phyloP scores from a whole-genome alignment of 441 rosid genomes.

The Pelargonium myrrhifolium region DNA sequence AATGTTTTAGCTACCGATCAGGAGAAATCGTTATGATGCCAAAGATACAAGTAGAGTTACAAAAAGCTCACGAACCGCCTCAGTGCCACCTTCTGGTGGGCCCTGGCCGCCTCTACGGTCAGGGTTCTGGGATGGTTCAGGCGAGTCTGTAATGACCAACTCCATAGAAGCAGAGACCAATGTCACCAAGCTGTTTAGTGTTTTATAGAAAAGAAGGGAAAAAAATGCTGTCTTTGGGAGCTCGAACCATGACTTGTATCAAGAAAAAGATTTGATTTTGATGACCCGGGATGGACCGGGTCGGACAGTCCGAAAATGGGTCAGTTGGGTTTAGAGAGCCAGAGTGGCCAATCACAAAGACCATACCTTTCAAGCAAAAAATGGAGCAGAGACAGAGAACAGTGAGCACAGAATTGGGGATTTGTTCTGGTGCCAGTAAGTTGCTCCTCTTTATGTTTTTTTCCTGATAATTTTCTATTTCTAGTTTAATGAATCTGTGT shows the following conservation, averaged over 20 bases:
- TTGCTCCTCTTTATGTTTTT: not conserved
- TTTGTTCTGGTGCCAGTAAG: not conserved
- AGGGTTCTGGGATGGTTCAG: slow-evolving; percentile 1
- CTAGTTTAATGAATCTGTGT: not conserved
- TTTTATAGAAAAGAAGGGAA: too few species aligned
- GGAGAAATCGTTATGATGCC: not conserved
- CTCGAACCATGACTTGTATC: not conserved
- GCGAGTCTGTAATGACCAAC: not conserved
- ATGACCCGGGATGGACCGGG: not conserved
- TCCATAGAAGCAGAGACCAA: not conserved
- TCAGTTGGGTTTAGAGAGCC: not conserved
- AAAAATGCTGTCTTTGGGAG: not conserved
- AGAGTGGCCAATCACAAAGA: slow-evolving; percentile 3
- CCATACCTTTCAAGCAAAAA: slow-evolving; percentile 4
- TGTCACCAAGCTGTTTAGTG: too few species aligned
- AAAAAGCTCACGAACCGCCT: slow-evolving; percentile 51
- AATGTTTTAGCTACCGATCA: not conserved
- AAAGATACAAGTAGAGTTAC: not conserved
- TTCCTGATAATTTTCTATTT: not conserved
- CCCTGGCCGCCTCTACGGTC: slow-evolving; percentile 6
- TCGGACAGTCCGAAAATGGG: not conserved
- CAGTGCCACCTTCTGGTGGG: slow-evolving; percentile 43
- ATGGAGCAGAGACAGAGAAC: not conserved
- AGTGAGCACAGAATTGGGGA: not conserved
- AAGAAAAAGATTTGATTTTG: not conserved